Percentiles rank a stretch among this genome's conserved stretches.
Evolutionary conservation across 345 rosid species (phyloP).

Genomic region (Lenwebbia sp.): DNA sequence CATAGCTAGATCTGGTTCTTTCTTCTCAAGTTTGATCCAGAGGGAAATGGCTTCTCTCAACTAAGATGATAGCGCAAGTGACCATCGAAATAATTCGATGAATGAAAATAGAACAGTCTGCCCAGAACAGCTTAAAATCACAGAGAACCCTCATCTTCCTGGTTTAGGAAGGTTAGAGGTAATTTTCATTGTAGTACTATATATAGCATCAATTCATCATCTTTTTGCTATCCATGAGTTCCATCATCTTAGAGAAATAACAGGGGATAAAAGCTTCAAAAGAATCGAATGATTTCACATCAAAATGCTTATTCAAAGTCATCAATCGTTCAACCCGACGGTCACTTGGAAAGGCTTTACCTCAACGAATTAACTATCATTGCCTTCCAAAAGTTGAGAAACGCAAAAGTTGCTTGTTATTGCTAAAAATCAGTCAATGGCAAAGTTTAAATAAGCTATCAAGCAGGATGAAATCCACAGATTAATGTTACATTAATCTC

Average conservation of each 20-base stretch:
- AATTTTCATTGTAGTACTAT: not conserved
- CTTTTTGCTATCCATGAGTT: too few relatives aligned
- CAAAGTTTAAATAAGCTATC: not conserved
- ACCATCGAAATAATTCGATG: not conserved
- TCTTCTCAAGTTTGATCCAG: not conserved
- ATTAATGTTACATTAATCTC: not conserved
- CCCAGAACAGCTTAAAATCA: not conserved
- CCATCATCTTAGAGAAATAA: too few relatives aligned
- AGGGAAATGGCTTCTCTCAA: not conserved
- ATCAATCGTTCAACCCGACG: not conserved
- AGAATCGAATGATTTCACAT: too few relatives aligned
- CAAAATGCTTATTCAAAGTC: not conserved
- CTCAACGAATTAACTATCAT: not conserved
- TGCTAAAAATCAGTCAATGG: not conserved
- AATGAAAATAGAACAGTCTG: not conserved
- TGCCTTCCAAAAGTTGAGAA: not conserved
- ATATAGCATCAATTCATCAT: not conserved
- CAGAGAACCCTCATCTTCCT: not conserved
- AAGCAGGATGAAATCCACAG: not conserved
- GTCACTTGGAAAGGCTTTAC: not conserved
- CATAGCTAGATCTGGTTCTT: not conserved
- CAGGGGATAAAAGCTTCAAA: too few relatives aligned
- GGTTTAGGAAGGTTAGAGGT: not conserved
- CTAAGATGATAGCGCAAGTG: not conserved
- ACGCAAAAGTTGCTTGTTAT: not conserved